Conservation (phyloP, 352 stramenopile genomes). For the Phytophthora citricola region DNA sequence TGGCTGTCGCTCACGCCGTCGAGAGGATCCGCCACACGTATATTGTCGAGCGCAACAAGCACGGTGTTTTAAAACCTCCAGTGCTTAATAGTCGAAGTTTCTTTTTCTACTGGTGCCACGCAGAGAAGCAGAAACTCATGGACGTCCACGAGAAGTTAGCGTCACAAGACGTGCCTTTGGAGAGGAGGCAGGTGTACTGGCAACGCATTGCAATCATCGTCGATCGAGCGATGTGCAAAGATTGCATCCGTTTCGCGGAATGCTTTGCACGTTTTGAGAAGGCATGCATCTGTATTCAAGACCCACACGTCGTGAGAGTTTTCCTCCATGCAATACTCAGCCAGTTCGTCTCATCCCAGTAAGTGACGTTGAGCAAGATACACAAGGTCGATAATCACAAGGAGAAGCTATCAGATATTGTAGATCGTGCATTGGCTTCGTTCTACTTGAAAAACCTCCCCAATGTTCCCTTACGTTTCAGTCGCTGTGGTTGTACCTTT, state of each 20-base stretch:
- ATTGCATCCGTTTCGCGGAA: constrained; percentile 73
- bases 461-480: constrained; percentile 39
- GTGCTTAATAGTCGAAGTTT: constrained; percentile 87
- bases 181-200: constrained; percentile 46
- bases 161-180: constrained; percentile 1
- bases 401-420: too few relatives aligned
- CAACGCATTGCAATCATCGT: constrained; percentile 62
- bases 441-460: constrained; percentile 22
- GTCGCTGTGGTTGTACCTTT: constrained; percentile 16
- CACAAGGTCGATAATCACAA: not conserved
- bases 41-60: constrained; percentile 66
- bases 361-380: not conserved
- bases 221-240: constrained; percentile 76
- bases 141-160: constrained; percentile 74
- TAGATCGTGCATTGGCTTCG: too few relatives aligned
- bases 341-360: not conserved
- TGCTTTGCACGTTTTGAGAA: constrained; percentile 54
- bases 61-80: constrained; percentile 38
- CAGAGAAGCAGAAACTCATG: constrained; percentile 87
- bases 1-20: constrained; percentile 60
- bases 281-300: constrained; percentile 51
- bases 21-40: constrained; percentile 75
- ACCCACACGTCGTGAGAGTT: constrained; percentile 48
- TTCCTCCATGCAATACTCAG: constrained; percentile 33
- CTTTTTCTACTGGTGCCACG: constrained; percentile 89